These are phyloP conservation scores for Cubamyces sp. DNA, from an alignment of 768 basidiomycete species.

Conservation along the genomic window DNA sequence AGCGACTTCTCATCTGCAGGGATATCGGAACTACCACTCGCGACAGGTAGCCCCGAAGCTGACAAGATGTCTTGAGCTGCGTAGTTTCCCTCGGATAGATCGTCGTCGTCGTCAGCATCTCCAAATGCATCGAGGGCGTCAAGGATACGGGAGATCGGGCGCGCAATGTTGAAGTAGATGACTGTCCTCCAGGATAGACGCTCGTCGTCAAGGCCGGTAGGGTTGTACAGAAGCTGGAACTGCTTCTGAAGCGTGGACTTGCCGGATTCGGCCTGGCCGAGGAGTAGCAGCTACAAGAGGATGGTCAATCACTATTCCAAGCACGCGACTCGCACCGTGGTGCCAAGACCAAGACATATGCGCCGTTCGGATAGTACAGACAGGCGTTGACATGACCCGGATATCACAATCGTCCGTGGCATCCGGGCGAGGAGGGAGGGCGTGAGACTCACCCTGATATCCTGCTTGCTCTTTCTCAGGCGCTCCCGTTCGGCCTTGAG, in stretches of 20 bases:
- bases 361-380: too few relatives aligned
- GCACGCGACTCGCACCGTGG: background rate
- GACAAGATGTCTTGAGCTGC: constrained; percentile 12
- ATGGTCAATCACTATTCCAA: constrained; percentile 70
- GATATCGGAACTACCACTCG: constrained; percentile 7
- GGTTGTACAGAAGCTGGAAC: constrained; percentile 80
- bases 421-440: constrained; percentile 27
- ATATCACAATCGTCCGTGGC: background rate
- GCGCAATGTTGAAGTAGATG: constrained; percentile 76
- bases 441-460: constrained; percentile 63
- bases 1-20: constrained; percentile 14
- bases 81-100: constrained; percentile 44
- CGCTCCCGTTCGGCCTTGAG: constrained; percentile 71
- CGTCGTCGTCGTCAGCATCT: constrained; percentile 53
- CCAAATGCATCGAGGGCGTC: constrained; percentile 39
- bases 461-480: constrained; percentile 65
- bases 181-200: constrained; percentile 78
- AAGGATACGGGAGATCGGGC: constrained; percentile 44
- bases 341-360: constrained; percentile 41
- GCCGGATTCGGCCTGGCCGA: constrained; percentile 79
- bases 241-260: constrained; percentile 88
- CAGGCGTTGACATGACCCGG: background rate
- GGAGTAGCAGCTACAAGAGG: constrained; percentile 68
- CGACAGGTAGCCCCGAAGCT: constrained; percentile 10
- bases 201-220: constrained; percentile 68